A percentile compares a stretch with the other conserved stretches of the same genome.
Evolutionary conservation across 305 asterid genomes (phyloP).

Genomic region (Andrographis paniculata): DNA sequence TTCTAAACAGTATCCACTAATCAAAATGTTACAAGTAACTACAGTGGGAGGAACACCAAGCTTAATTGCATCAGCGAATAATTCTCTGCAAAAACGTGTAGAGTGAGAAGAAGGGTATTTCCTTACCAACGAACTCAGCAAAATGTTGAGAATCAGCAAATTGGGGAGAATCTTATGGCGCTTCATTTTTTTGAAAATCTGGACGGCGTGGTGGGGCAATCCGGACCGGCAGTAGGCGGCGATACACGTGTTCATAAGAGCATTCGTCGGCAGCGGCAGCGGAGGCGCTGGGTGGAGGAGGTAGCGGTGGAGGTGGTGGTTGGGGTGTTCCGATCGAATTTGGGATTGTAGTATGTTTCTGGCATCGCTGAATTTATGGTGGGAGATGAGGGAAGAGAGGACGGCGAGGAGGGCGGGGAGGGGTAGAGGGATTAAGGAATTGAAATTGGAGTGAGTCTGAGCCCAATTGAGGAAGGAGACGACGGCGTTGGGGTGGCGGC

Average conservation of each 20-base stretch:
- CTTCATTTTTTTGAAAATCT: conserved; percentile 78
- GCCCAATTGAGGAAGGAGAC: conserved; percentile 54
- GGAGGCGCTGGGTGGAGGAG: conserved; percentile 53
- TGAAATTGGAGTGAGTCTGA: conserved; percentile 28
- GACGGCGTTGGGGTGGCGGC: conserved; percentile 42
- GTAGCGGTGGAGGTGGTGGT: conserved; percentile 49
- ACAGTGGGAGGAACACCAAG: conserved; percentile 54
- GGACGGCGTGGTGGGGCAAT: conserved; percentile 50
- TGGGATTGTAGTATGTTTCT: conserved; percentile 44
- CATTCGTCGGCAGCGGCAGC: conserved; percentile 40
- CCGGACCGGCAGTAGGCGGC: conserved; percentile 57
- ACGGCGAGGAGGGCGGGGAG: conserved; percentile 46
- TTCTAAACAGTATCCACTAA: conserved; percentile 63
- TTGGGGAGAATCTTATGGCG: conserved; percentile 39
- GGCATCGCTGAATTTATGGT: conserved; percentile 46
- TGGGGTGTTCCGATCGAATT: conserved; percentile 60
- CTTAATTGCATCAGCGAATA: conserved; percentile 57
- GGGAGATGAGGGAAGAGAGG: conserved; percentile 43
- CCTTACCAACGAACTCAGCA: conserved; percentile 58
- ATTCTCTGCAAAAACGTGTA: conserved; percentile 33
- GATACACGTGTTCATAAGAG: conserved; percentile 52
- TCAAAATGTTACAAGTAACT: conserved; percentile 60
- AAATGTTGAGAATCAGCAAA: conserved; percentile 38
- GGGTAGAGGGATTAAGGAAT: conserved; percentile 33
- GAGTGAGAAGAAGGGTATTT: conserved; percentile 41